These are phyloP conservation scores for Suhomyces kunorum DNA, from an alignment of 1,139 yeast genomes.

Conservation along the genomic window DNA sequence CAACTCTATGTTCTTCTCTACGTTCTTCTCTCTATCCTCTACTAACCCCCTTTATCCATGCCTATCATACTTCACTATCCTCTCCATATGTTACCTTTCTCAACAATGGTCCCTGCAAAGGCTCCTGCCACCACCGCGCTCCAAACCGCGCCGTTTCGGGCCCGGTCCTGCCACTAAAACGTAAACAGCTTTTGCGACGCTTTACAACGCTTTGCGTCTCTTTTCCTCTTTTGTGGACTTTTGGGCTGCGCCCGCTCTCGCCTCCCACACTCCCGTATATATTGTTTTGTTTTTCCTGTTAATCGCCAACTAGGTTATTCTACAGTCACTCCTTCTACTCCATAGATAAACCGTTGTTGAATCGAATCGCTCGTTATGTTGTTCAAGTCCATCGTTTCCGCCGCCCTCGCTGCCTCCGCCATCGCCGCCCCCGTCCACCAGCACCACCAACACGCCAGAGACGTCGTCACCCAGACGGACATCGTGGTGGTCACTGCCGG, in stretches of 20 bases:
- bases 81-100: no score
- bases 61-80: no score
- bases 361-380: conserved; percentile 20
- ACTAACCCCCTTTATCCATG: not conserved
- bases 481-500: conserved; percentile 19
- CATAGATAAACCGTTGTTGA: conserved; percentile 20
- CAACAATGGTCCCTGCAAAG: not conserved
- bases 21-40: not conserved
- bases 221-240: conserved; percentile 1
- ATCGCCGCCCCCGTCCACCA: conserved; percentile 36
- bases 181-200: no score
- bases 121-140: no score
- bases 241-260: conserved; percentile 3
- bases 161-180: not conserved
- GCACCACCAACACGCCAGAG: conserved; percentile 39
- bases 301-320: conserved; percentile 18
- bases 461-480: conserved; percentile 34
- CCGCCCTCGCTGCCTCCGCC: conserved; percentile 26
- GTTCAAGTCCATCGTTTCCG: conserved; percentile 27
- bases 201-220: not conserved
- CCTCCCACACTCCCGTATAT: no score
- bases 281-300: no score
- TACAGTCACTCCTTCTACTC: conserved; percentile 28
- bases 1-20: no score
- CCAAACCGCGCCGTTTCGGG: conserved; percentile 1